Evolutionary conservation across 73 alveolate genomes (phyloP).

Genomic region (Halteria grandinella): DNA sequence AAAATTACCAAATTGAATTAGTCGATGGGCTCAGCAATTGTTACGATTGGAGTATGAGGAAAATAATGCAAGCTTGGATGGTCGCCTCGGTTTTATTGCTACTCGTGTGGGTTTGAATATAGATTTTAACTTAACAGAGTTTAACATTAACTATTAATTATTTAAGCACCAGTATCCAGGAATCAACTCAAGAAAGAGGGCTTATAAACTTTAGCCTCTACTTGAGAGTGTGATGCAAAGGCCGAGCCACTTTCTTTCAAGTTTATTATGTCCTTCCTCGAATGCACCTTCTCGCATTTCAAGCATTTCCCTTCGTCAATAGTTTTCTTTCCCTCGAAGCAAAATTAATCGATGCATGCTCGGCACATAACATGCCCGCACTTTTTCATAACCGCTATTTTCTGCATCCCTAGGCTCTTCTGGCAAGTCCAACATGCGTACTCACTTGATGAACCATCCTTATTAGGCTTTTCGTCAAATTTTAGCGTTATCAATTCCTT

Average conservation of each 20-base stretch:
- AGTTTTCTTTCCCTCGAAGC: slow-evolving; percentile 65
- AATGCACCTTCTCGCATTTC: slow-evolving; percentile 54
- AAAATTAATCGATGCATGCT: slow-evolving; percentile 63
- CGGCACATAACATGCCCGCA: slow-evolving; percentile 96
- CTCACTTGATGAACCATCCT: too few relatives aligned
- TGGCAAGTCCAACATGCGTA: slow-evolving; percentile 87
- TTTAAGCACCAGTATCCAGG: too few relatives aligned
- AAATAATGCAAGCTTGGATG: too few relatives aligned
- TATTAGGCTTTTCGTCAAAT: slow-evolving; percentile 70
- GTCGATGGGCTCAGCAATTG: too few relatives aligned
- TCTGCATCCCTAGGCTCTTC: slow-evolving; percentile 78
- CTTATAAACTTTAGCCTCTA: slow-evolving; percentile 62
- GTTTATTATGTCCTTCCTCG: slow-evolving; percentile 52
- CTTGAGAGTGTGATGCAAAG: slow-evolving; percentile 74
- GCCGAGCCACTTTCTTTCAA: slow-evolving; percentile 71
- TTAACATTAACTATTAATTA: too few relatives aligned
- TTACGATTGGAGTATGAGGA: too few relatives aligned
- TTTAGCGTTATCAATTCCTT: slow-evolving; percentile 64
- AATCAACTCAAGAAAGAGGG: slow-evolving; percentile 62
- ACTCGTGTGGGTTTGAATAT: too few relatives aligned
- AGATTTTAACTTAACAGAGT: too few relatives aligned
- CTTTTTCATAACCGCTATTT: slow-evolving; percentile 76
- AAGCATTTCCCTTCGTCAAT: slow-evolving; percentile 40
- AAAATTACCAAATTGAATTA: too few relatives aligned
- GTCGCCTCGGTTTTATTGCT: too few relatives aligned